Percentiles rank a stretch among this genome's conserved stretches.
Evolutionary conservation across 345 rosid species (phyloP).

Genomic region (Eucalyptus erythrocorys): DNA sequence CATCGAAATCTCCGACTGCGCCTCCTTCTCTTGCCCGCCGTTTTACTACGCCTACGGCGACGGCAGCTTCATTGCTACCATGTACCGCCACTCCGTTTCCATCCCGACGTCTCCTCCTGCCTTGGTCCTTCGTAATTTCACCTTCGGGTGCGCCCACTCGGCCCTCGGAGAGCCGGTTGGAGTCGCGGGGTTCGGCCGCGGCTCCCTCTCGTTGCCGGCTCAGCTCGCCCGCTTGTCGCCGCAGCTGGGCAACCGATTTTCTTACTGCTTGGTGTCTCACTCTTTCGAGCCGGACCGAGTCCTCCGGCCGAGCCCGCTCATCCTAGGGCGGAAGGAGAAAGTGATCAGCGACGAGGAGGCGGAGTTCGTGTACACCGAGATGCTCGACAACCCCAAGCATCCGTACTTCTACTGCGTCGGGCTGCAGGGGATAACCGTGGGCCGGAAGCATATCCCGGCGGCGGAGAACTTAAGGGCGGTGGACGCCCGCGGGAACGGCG

Average conservation of each 20-base stretch:
- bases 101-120: conserved; percentile 32
- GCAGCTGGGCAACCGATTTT: conserved; percentile 63
- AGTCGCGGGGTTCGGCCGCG: conserved; percentile 94
- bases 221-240: conserved; percentile 61
- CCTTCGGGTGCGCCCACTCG: conserved; percentile 83
- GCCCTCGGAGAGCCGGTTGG: conserved; percentile 90
- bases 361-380: conserved; percentile 36
- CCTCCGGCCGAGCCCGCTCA: conserved; percentile 75
- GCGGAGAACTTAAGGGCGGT: conserved; percentile 42
- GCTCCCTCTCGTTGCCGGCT: conserved; percentile 70
- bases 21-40: conserved; percentile 55
- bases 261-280: conserved; percentile 86
- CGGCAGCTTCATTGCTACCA: conserved; percentile 68
- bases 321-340: conserved; percentile 48
- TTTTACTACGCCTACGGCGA: conserved; percentile 95
- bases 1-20: conserved; percentile 68
- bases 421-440: conserved; percentile 70
- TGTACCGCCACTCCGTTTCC: conserved; percentile 41
- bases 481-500: conserved; percentile 56
- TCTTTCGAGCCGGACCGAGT: conserved; percentile 62
- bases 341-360: not conserved
- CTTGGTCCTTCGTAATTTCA: conserved; percentile 41
- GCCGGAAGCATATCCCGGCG: conserved; percentile 54
- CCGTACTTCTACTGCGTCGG: conserved; percentile 87
- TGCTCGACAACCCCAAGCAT: conserved; percentile 73